Conservation (phyloP, 2,329 filamentous ascomycete genomes). For the Epicoccum nigrum region DNA sequence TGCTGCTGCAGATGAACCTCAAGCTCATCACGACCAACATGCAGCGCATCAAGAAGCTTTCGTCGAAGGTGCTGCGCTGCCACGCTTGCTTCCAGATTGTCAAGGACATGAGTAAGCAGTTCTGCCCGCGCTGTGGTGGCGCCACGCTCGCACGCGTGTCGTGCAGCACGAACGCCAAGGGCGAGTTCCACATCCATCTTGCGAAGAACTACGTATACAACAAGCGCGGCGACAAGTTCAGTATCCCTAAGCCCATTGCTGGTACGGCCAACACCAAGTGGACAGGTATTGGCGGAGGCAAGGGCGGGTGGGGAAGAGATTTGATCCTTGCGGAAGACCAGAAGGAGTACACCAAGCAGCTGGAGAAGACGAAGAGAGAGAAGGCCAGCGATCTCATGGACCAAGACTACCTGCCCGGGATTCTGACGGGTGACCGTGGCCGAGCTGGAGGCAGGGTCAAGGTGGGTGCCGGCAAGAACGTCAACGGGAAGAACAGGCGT, state of each 20-base stretch:
- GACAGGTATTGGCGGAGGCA: slow-evolving; percentile 72
- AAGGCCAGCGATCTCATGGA: slow-evolving; percentile 89
- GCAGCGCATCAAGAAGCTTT: slow-evolving; percentile 80
- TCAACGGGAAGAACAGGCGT: slow-evolving; percentile 76
- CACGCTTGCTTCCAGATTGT: slow-evolving; percentile 79
- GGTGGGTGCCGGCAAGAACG: slow-evolving; percentile 82
- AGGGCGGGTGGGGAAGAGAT: slow-evolving; percentile 83
- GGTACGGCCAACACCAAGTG: slow-evolving; percentile 80
- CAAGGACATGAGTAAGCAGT: slow-evolving; percentile 85
- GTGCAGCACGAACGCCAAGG: slow-evolving; percentile 81
- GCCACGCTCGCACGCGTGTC: slow-evolving; percentile 82
- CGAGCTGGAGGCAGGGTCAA: slow-evolving; percentile 70
- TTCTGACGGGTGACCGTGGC: slow-evolving; percentile 79
- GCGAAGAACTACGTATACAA: slow-evolving; percentile 98
- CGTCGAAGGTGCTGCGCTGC: slow-evolving; percentile 89
- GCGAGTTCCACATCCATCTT: slow-evolving; percentile 83
- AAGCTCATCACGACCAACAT: slow-evolving; percentile 82
- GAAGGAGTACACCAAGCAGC: slow-evolving; percentile 80
- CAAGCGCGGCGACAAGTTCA: slow-evolving; percentile 88
- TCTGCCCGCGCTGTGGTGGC: slow-evolving; percentile 90
- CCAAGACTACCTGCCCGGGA: slow-evolving; percentile 85
- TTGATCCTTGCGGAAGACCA: slow-evolving; percentile 93
- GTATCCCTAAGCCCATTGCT: slow-evolving; percentile 86
- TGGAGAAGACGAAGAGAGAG: slow-evolving; percentile 67
- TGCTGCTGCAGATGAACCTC: slow-evolving; percentile 91